Evolutionary conservation across 177 flowering plant genomes (phyloP).

Genomic region (Vitis hybrid): DNA sequence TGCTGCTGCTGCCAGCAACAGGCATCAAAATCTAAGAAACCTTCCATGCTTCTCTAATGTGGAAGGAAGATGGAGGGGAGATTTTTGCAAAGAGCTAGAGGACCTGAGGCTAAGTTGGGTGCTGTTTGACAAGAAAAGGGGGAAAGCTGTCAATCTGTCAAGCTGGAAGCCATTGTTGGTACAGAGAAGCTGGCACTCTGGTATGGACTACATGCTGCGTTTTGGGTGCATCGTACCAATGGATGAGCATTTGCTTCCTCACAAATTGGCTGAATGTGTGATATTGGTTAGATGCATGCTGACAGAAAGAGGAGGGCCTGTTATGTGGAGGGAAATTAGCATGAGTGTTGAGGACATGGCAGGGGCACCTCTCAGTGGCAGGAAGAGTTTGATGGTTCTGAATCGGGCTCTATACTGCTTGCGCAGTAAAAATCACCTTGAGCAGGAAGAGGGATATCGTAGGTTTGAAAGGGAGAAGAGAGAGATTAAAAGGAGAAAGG

Average conservation of each 20-base stretch:
- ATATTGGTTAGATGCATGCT: slow-evolving; percentile 22
- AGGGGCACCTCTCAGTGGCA: slow-evolving; percentile 14
- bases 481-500: slow-evolving; percentile 12
- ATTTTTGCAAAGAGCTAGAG: slow-evolving; percentile 16
- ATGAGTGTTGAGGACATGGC: slow-evolving; percentile 19
- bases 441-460: slow-evolving; percentile 12
- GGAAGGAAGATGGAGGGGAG: background rate
- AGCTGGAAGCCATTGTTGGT: slow-evolving; percentile 32
- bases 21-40: too few species aligned
- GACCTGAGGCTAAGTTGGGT: slow-evolving; percentile 36
- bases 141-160: slow-evolving; percentile 28
- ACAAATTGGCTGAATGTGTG: slow-evolving; percentile 20
- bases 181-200: slow-evolving; percentile 24
- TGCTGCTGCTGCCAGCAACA: background rate
- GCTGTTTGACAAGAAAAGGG: slow-evolving; percentile 20
- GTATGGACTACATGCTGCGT: slow-evolving; percentile 11
- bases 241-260: slow-evolving; percentile 3
- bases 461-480: slow-evolving; percentile 15
- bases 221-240: slow-evolving; percentile 31
- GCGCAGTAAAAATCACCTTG: slow-evolving; percentile 8
- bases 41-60: background rate
- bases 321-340: slow-evolving; percentile 19
- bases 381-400: slow-evolving; percentile 18
- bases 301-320: slow-evolving; percentile 6
- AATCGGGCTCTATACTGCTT: slow-evolving; percentile 15